Base-by-base conservation (phyloP, 2,329 filamentous ascomycete species). In the Scleromitrula shiraiana region DNA sequence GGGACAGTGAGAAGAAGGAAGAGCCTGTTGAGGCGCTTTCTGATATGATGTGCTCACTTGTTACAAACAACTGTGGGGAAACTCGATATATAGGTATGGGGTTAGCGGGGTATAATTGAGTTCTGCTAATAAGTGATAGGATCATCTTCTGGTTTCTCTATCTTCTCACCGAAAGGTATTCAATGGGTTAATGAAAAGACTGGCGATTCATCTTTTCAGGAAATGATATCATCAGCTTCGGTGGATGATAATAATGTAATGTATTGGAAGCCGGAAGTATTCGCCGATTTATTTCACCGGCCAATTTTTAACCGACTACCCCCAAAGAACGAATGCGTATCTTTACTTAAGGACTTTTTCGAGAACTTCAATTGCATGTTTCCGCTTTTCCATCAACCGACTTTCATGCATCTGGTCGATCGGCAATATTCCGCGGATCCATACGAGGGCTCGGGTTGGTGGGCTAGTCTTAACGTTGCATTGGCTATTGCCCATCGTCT, bases 351-450 rank as follows among this genome's bases (percentile, higher is more conserved):
- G 66, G 93, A 98, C 66, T 98, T 85, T 62, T 98, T 98, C 57
- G 88, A 95, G 62, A 96, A 96, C 68, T 97, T 98, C 75, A 98
- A 98, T 71, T 93, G 88, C 78, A 91, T 97, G 78, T 95, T 97
- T 63, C 93, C 93, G 5, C 74, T 98, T 4, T 98, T 95, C 62
- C 93, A 98, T 66, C 90, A 96, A 65, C 90, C 91, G 1, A 97
- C 93, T 0, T 98, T 98, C 63, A 97, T 97, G 88, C 90, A 96
- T 63, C 74, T 97, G 5, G 89, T 96, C 26, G 89, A 97, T 62
- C 82, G 85, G 57, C 91, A 97, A 64, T 98, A 97, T 67, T 94
- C 89, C 0, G 73, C 82, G 41, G 87, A 97, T 57, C 91, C 91
- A 0, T 97, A 96, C 57, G 83, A 95, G 64, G 90, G 91, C 23